Conservation (phyloP, 768 basidiomycete species). For the Ramaria sp. region DNA sequence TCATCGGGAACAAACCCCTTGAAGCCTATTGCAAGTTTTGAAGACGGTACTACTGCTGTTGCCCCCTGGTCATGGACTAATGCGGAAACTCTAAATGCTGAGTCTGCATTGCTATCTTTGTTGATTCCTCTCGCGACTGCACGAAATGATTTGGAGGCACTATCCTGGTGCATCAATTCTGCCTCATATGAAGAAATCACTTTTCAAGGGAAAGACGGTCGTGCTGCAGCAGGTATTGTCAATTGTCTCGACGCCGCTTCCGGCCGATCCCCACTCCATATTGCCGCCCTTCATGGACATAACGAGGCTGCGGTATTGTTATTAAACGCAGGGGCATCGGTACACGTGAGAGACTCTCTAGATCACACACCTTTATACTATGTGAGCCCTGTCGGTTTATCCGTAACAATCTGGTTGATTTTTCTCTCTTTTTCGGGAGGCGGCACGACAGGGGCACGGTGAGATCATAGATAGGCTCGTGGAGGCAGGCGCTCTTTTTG, state of each 20-base stretch:
- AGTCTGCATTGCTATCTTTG: constrained; percentile 63
- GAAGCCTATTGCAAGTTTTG: constrained; percentile 22
- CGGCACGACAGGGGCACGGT: constrained; percentile 30
- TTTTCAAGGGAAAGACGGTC: constrained; percentile 13
- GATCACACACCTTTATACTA: constrained; percentile 83
- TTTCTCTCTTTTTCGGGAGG: not conserved
- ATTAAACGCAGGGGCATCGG: constrained; percentile 65
- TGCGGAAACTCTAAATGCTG: constrained; percentile 58
- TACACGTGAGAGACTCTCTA: constrained; percentile 68
- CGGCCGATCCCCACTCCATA: constrained; percentile 68
- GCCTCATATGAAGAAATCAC: constrained; percentile 14
- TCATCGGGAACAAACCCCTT: constrained; percentile 26
- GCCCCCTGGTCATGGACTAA: constrained; percentile 76
- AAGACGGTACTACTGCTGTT: constrained; percentile 29
- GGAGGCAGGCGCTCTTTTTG: constrained; percentile 63
- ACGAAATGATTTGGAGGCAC: constrained; percentile 49
- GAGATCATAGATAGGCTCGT: constrained; percentile 52
- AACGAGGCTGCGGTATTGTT: constrained; percentile 31
- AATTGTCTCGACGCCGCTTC: constrained; percentile 64
- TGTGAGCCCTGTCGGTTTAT: constrained; percentile 24
- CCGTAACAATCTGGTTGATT: not conserved
- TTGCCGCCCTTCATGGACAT: constrained; percentile 63
- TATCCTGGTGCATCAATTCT: constrained; percentile 45
- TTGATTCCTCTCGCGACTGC: constrained; percentile 73
- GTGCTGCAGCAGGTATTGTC: constrained; percentile 52